Conservation (phyloP, 495 filamentous ascomycete genomes). For the Penicillium waksmanii region DNA sequence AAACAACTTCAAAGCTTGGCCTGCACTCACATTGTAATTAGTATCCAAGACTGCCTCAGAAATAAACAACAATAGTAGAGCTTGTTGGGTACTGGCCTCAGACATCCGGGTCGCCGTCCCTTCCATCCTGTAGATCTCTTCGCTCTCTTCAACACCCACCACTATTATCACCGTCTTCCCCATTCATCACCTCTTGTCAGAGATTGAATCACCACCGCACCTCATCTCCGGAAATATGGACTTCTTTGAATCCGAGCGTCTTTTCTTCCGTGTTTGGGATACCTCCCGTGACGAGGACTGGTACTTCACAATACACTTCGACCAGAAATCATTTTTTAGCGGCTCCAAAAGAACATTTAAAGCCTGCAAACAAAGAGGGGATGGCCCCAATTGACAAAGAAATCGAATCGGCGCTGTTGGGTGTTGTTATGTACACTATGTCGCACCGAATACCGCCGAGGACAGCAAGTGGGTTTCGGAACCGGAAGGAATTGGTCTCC, state of each 20-base stretch:
- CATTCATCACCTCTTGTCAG: too few relatives aligned
- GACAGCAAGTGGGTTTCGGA: background rate
- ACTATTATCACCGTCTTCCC: too few relatives aligned
- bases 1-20: too few relatives aligned
- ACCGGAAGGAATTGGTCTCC: background rate
- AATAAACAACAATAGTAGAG: too few relatives aligned
- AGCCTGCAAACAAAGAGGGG: background rate
- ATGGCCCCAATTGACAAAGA: background rate
- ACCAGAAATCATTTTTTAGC: background rate
- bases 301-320: conserved; percentile 2
- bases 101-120: too few relatives aligned
- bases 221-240: background rate
- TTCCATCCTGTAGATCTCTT: too few relatives aligned
- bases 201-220: too few relatives aligned
- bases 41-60: too few relatives aligned
- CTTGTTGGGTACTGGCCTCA: too few relatives aligned
- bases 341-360: background rate
- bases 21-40: too few relatives aligned
- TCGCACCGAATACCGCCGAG: background rate
- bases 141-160: too few relatives aligned
- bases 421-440: conserved; percentile 1
- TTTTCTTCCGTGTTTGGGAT: conserved; percentile 4
- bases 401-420: background rate
- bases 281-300: conserved; percentile 3
- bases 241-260: conserved; percentile 1